Evolutionary conservation across 202 grass and related monocot genomes (phyloP).

Genomic region (Alloteropsis angusta): DNA sequence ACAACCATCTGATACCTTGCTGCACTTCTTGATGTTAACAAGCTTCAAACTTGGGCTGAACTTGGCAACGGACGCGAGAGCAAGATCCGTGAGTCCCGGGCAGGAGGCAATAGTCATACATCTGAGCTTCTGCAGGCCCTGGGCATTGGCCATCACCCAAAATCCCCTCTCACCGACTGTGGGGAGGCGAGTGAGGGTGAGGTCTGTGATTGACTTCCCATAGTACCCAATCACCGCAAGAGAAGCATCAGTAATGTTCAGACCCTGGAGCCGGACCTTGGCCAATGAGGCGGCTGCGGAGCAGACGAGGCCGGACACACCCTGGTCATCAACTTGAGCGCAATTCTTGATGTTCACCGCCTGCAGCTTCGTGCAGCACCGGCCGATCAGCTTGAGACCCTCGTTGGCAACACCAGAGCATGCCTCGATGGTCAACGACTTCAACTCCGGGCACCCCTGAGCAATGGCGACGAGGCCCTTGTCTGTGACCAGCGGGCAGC

Average conservation of each 20-base stretch:
- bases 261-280: slow-evolving; percentile 64
- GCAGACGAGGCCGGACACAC: slow-evolving; percentile 63
- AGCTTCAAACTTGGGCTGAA: slow-evolving; percentile 71
- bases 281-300: slow-evolving; percentile 43
- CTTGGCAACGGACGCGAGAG: slow-evolving; percentile 62
- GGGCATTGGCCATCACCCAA: slow-evolving; percentile 98
- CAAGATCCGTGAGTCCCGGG: slow-evolving; percentile 68
- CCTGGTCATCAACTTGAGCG: slow-evolving; percentile 53
- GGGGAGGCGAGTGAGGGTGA: slow-evolving; percentile 51
- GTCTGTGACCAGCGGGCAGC: slow-evolving; percentile 71
- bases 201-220: slow-evolving; percentile 57
- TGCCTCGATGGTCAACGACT: slow-evolving; percentile 42
- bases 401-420: slow-evolving; percentile 58
- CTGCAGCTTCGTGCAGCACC: slow-evolving; percentile 57
- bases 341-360: slow-evolving; percentile 77
- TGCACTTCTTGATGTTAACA: slow-evolving; percentile 57
- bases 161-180: slow-evolving; percentile 72
- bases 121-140: slow-evolving; percentile 78
- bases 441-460: slow-evolving; percentile 59
- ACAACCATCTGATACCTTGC: slow-evolving; percentile 57
- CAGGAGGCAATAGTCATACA: slow-evolving; percentile 53
- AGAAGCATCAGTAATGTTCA: slow-evolving; percentile 77
- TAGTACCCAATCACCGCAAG: slow-evolving; percentile 84
- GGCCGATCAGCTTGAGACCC: slow-evolving; percentile 51
- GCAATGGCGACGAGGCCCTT: slow-evolving; percentile 56